Percentiles rank a stretch among this genome's conserved stretches.
These are phyloP conservation scores for Nicotiana tabacum DNA, from an alignment of 257 asterid species.

Conservation along the genomic window DNA sequence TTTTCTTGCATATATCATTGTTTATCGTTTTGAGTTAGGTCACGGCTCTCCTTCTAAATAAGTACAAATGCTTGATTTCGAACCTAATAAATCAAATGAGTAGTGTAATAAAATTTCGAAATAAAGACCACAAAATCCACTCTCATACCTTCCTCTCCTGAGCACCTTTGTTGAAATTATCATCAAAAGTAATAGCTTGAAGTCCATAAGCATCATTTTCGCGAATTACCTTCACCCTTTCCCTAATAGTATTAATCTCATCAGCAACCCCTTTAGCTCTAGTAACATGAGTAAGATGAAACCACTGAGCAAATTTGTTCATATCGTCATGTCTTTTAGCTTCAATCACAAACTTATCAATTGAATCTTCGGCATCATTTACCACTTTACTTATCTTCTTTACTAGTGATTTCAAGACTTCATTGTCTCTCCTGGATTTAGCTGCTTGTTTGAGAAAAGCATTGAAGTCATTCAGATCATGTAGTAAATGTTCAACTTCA, in stretches of 20 bases:
- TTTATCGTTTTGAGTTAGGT: too few relatives aligned
- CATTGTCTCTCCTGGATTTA: not conserved
- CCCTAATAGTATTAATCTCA: not conserved
- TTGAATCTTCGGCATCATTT: slow-evolving; percentile 2
- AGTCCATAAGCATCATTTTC: not conserved
- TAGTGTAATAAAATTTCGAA: too few relatives aligned
- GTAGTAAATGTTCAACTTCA: not conserved
- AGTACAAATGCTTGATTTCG: too few relatives aligned
- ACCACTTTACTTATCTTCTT: not conserved
- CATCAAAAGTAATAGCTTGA: not conserved
- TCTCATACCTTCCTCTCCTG: not conserved
- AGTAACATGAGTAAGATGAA: not conserved
- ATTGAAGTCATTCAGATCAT: not conserved
- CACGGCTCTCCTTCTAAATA: too few relatives aligned
- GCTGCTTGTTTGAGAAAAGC: not conserved
- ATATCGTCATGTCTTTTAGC: not conserved
- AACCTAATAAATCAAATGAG: too few relatives aligned
- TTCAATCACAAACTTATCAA: slow-evolving; percentile 1
- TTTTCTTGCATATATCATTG: too few relatives aligned
- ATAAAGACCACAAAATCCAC: not conserved
- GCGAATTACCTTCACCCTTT: not conserved
- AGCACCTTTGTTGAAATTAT: not conserved
- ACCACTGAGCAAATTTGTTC: not conserved
- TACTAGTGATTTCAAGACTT: slow-evolving; percentile 1
- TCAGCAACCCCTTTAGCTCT: not conserved